phyloP scores from a whole-genome alignment of 106 monocot genomes.

The Phalaenopsis equestris region DNA sequence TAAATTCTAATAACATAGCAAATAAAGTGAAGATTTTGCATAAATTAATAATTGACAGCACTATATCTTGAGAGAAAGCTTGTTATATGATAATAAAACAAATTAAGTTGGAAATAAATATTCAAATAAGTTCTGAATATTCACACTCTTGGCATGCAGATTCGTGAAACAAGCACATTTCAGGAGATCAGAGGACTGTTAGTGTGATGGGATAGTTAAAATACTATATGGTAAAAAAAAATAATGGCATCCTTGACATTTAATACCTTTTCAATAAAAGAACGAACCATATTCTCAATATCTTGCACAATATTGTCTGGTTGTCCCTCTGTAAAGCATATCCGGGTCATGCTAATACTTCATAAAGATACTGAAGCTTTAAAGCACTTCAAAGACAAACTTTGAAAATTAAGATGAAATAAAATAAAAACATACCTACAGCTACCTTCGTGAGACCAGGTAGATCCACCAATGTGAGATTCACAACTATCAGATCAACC shows the following conservation, averaged over 20 bases:
- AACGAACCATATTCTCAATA: constrained; percentile 31
- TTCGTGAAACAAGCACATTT: background rate
- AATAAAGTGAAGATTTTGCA: background rate
- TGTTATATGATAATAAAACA: background rate
- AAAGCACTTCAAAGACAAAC: background rate
- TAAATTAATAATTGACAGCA: background rate
- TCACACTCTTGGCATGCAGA: background rate
- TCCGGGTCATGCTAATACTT: background rate
- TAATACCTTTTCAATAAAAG: constrained; percentile 70
- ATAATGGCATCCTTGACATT: background rate
- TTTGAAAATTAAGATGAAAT: background rate
- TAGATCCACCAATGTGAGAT: constrained; percentile 48
- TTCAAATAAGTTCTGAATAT: background rate
- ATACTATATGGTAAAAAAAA: background rate
- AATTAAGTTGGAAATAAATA: background rate
- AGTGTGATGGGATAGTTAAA: background rate
- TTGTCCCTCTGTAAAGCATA: constrained; percentile 63
- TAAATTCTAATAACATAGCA: no score
- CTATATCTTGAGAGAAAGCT: background rate
- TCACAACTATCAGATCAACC: constrained; percentile 30
- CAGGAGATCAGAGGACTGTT: background rate
- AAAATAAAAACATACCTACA: constrained; percentile 19
- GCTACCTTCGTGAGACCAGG: constrained; percentile 60
- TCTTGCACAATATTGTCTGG: constrained; percentile 45
- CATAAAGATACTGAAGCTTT: background rate